These are phyloP conservation scores for Ustilago vetiveriae DNA, from an alignment of 1,284 basidiomycete genomes.

Conservation along the genomic window DNA sequence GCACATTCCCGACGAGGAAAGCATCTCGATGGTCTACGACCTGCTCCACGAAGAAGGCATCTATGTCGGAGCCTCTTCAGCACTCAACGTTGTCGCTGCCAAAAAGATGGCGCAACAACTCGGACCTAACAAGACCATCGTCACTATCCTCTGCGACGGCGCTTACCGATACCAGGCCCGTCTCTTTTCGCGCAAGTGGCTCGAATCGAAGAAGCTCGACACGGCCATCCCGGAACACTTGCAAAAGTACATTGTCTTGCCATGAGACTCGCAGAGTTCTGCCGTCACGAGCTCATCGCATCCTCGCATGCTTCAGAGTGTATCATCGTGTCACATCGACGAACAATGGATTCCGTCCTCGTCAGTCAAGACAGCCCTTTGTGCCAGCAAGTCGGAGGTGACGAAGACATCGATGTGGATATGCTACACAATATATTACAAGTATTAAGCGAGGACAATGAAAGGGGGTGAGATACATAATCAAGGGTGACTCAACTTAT, in stretches of 20 bases:
- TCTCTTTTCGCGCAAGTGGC: constrained; percentile 94
- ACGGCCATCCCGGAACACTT: constrained; percentile 83
- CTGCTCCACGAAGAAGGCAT: constrained; percentile 91
- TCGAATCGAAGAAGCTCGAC: constrained; percentile 82
- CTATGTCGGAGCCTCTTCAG: constrained; percentile 95
- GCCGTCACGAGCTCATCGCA: no score
- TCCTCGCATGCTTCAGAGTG: no score
- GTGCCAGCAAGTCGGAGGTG: no score
- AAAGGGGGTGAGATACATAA: no score
- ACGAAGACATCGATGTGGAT: no score
- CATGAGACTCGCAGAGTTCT: constrained; percentile 29
- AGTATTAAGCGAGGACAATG: no score
- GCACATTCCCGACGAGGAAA: constrained; percentile 86
- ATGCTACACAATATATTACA: no score
- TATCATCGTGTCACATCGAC: no score
- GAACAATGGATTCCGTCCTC: no score
- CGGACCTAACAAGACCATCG: constrained; percentile 81
- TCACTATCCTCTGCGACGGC: constrained; percentile 91
- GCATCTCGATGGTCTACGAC: constrained; percentile 92
- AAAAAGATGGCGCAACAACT: constrained; percentile 85
- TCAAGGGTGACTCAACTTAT: no score
- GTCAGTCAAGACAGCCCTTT: no score
- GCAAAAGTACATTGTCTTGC: constrained; percentile 87
- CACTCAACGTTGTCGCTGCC: constrained; percentile 94
- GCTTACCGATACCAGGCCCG: constrained; percentile 96